Evolutionary conservation across 345 rosid genomes (phyloP), one percentile per base, ranked within the genome.

Genomic region (Xanthoceras sorbifolium): DNA sequence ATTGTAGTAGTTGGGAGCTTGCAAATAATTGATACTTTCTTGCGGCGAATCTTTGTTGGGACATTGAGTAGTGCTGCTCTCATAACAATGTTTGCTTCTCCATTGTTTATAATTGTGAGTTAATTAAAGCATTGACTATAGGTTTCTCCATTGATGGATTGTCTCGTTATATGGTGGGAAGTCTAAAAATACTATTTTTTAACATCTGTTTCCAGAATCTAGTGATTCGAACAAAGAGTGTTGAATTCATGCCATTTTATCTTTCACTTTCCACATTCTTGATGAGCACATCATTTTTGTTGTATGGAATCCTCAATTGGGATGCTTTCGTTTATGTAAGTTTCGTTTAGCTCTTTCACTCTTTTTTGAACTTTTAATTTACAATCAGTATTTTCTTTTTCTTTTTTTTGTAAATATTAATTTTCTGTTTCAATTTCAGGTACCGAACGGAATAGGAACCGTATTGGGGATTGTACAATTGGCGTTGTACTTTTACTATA

Each of bases 171-270:
- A 38, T 69, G 54, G 59, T 38, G 25, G 69, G 71, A 14, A 23
- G 26, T 29, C 61, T 31, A 2, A 23, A 12, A 11, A 9, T 60
- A 22, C 38, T 54, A 18, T 14, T 50, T 72, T n/a, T 57, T 31
- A 7, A 15, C 31, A 11, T 77, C 55, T 80, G 10, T 72, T 73
- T 82, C 44, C 85, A 94, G 98, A 91, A 87, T 83, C 72, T 93
- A 86, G 98, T 94, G 80, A 86, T 94, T 28, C 86, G 68, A 74
- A 93, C 94, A 34, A 87, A 79, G 85, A 93, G 98, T 50, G 92
- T 94, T 73, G 97, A 94, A 79, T 94, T 83, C 81, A 94, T 94
- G 98, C 97, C 98, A 38, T 93, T 94, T 82, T 90, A 80, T 77
- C 91, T 94, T 36, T 94, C 98, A 9, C 87, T 94, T 59, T 90